Conservation (phyloP, 306 rosid genomes). For the Begonia fuchsioides region DNA sequence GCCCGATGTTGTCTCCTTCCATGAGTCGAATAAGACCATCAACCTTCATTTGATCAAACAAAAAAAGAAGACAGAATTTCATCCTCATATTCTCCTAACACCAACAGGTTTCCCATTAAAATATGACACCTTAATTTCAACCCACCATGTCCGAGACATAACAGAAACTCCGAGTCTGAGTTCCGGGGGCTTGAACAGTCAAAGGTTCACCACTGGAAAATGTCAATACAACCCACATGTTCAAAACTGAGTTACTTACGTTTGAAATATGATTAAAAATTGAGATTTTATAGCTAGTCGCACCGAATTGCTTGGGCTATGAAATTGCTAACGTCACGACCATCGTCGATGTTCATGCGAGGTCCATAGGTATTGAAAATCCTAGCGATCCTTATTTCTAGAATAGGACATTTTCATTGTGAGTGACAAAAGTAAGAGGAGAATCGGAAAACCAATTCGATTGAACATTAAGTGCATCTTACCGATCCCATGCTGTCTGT, state of each 20-base stretch:
- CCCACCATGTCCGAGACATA: conserved; percentile 45
- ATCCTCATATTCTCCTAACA: not conserved
- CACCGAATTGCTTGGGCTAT: conserved; percentile 96
- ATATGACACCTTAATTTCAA: not conserved
- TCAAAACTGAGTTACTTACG: not conserved
- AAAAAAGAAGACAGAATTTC: not conserved
- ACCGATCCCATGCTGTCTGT: conserved; percentile 94
- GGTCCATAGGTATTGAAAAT: conserved; percentile 98
- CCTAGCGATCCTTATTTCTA: conserved; percentile 89
- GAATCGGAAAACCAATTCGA: too few species aligned
- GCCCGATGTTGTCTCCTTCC: conserved; percentile 41
- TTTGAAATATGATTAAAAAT: too few species aligned
- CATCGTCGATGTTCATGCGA: conserved; percentile 97
- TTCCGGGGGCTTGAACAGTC: conserved; percentile 44
- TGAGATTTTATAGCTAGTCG: not conserved
- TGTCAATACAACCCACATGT: not conserved
- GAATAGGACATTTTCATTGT: not conserved
- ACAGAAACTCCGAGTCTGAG: conserved; percentile 42
- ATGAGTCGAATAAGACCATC: conserved; percentile 41
- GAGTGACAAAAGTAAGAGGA: too few species aligned
- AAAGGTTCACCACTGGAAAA: conserved; percentile 44
- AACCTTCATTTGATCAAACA: conserved; percentile 14
- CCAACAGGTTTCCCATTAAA: too few species aligned
- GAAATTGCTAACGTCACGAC: conserved; percentile 96
- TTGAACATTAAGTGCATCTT: not conserved